Conservation (phyloP, 495 filamentous ascomycete species). For the Tuber microsphaerosporum region DNA sequence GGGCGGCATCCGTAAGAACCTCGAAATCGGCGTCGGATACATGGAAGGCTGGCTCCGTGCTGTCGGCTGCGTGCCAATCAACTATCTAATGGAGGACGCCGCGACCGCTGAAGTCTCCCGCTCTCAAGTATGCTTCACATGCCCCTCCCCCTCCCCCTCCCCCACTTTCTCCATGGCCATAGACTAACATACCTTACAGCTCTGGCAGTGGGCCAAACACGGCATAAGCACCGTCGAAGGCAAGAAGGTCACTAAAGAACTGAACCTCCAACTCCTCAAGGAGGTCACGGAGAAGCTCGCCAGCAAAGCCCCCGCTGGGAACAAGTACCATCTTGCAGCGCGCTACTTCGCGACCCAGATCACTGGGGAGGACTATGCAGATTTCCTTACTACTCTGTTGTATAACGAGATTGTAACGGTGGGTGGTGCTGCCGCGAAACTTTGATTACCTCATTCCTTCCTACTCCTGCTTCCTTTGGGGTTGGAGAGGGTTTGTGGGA, state of each 20-base stretch:
- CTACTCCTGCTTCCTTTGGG: not conserved
- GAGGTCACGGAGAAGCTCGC: slow-evolving; percentile 76
- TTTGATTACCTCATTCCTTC: slow-evolving; percentile 20
- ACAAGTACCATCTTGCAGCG: slow-evolving; percentile 84
- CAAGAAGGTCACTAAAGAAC: slow-evolving; percentile 86
- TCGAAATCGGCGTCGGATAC: slow-evolving; percentile 92
- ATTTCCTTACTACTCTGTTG: slow-evolving; percentile 89
- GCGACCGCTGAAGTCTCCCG: slow-evolving; percentile 94
- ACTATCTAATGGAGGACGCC: slow-evolving; percentile 99
- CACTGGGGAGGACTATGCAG: slow-evolving; percentile 93
- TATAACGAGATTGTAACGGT: slow-evolving; percentile 94
- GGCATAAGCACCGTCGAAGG: slow-evolving; percentile 79
- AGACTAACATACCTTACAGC: slow-evolving; percentile 47
- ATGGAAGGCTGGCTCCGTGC: slow-evolving; percentile 98
- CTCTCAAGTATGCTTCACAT: slow-evolving; percentile 44
- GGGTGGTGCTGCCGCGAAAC: slow-evolving; percentile 46
- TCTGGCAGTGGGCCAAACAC: slow-evolving; percentile 95
- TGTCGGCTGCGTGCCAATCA: slow-evolving; percentile 93
- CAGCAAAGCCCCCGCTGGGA: slow-evolving; percentile 71
- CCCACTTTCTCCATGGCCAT: not conserved
- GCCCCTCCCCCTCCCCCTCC: not conserved
- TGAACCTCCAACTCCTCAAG: slow-evolving; percentile 74
- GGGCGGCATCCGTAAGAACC: slow-evolving; percentile 93
- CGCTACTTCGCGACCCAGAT: slow-evolving; percentile 90
- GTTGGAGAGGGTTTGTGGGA: not conserved